A percentile compares a stretch with the other conserved stretches of the same genome.
phyloP scores from a whole-genome alignment of 352 stramenopile genomes.

The Phytophthora kernoviae region DNA sequence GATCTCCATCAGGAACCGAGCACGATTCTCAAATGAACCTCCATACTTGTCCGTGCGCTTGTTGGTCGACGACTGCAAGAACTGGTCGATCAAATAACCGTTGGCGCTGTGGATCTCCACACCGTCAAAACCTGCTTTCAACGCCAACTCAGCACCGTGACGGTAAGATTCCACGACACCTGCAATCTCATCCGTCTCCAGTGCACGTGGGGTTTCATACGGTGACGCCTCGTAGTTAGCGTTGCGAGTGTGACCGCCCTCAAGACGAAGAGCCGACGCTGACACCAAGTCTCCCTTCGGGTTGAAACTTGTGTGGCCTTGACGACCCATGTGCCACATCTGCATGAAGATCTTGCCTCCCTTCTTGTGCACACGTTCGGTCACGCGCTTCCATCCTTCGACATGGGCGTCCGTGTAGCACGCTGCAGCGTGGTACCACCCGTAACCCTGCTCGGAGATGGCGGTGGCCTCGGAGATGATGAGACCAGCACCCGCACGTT shows the following conservation, averaged over 20 bases:
- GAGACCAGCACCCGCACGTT: conserved; percentile 58
- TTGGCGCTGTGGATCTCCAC: conserved; percentile 80
- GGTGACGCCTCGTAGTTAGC: conserved; percentile 32
- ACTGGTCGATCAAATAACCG: conserved; percentile 92
- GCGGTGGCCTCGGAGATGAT: conserved; percentile 67
- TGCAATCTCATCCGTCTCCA: conserved; percentile 80
- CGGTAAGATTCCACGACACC: conserved; percentile 70
- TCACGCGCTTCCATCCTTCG: conserved; percentile 57
- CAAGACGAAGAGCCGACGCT: conserved; percentile 36
- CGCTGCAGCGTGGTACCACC: conserved; percentile 34
- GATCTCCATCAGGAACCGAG: conserved; percentile 71
- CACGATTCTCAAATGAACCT: conserved; percentile 83
- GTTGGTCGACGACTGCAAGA: conserved; percentile 74
- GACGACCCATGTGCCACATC: conserved; percentile 82
- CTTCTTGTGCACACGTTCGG: conserved; percentile 77
- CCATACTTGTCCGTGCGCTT: conserved; percentile 66
- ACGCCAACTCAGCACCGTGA: conserved; percentile 48
- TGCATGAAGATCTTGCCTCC: conserved; percentile 80
- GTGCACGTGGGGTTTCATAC: conserved; percentile 52
- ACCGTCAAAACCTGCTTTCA: conserved; percentile 71
- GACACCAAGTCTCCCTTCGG: conserved; percentile 50
- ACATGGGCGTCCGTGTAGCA: conserved; percentile 51
- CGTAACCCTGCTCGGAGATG: conserved; percentile 46
- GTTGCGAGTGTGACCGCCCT: conserved; percentile 31
- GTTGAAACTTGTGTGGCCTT: conserved; percentile 61